Evolutionary conservation across 257 asterid genomes (phyloP), one percentile per base, ranked within the genome.

Genomic region (Fraxinus anomala): DNA sequence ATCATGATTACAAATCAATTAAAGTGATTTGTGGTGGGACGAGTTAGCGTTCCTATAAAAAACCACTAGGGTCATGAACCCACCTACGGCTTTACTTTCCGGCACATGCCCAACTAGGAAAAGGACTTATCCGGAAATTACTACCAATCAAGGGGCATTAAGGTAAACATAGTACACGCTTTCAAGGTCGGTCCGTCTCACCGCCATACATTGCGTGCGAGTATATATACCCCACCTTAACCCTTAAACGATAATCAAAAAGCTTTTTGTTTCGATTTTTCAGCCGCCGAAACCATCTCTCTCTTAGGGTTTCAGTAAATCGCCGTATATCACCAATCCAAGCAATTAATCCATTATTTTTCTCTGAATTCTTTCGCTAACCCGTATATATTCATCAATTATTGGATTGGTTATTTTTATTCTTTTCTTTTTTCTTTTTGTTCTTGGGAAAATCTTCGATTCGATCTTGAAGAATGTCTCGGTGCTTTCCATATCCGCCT

Each of bases 401-500:
- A 6, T n/a, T n/a, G 66, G 24, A 19, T 56, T 56, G 66, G 12
- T 56, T 51, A 5, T 51, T 16, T 17, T 56, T 19, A n/a, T n/a
- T 19, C 7, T 0, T 54, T 14, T 47, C 0, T 40, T 14, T 19
- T 56, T 33, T 33, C 6, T 4, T 33, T n/a, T 6, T 17, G 24
- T n/a, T 19, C 7, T 7, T 0, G 24, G 28, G 28, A 1, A n/a
- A 19, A 8, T 56, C 12, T 56, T n/a, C 66, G 66, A 56, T 56
- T 56, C 66, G 66, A 56, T 56, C 66, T 56, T 56, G 66, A 56
- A 56, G 66, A 56, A 56, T 56, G 66, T 19, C 66, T 56, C 66
- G 66, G 66, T 56, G 66, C 66, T 19, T 56, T 19, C 28, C 66
- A 19, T 56, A 56, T n/a, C 24, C 21, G 10, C 66, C 66, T 56